Base-by-base conservation (phyloP, 169 alveolate species). In the Plasmodium coatneyi region DNA sequence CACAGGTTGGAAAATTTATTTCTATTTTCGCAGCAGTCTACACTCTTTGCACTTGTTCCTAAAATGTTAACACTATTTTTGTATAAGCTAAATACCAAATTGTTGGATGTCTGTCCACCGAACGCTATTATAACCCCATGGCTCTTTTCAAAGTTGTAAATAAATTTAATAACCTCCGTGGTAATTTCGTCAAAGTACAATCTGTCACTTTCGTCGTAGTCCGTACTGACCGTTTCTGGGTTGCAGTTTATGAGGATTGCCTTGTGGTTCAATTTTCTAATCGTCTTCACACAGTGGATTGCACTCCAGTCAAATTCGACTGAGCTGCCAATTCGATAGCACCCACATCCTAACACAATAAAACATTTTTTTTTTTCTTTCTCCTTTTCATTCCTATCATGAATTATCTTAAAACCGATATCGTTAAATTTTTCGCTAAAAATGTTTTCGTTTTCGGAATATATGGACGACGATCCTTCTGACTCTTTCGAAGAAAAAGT, bases 251-350 rank as follows among this genome's bases (percentile, higher is more conserved):
- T 98, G 56, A 97, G 95, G 70, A 95, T 66, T 49, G 96, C 95
- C 66, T 72, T 52, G 87, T 92, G 96, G 3, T 95, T 96, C 36
- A 95, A 89, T 60, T 30, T 80, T 19, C 98, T 93, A 34, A 97
- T 93, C 3, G 98, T 96, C 78, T 96, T 95, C 43, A 97, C 97
- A 80, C 98, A 96, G 76, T 96, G 92, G 70, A 97, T 98, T 25
- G 98, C 97, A 76, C 98, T 95, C 99, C 99, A 97, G 86, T 97
- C 99, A 93, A 97, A 97, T 94, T 97, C 99, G 52, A 97, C 98
- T 56, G 96, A 90, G 89, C 97, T 92, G 39, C 98, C 99, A 70
- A 97, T 97, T 71, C 99, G 92, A 92, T 97, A 97, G 56, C 97
- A 96, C 32, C 98, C 98, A 92, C 98, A 97, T 22, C 98, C 98